Percentiles rank a stretch among this genome's conserved stretches.
These are phyloP conservation scores for Suhomyces atakaporum DNA, from an alignment of 1,139 yeast genomes.

Conservation along the genomic window DNA sequence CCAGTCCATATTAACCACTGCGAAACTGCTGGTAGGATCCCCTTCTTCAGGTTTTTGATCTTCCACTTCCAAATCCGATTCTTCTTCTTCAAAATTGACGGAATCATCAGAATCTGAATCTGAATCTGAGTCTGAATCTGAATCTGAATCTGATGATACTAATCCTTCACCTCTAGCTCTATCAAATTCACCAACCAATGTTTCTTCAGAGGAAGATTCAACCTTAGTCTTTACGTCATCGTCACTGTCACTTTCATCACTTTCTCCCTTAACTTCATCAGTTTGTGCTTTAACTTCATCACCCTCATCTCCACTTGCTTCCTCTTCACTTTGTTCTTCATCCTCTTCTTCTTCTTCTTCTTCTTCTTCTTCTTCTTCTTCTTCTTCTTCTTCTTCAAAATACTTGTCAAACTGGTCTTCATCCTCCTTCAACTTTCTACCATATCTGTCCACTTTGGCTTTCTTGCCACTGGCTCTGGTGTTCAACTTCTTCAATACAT, in stretches of 20 bases:
- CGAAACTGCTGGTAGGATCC: constrained; percentile 79
- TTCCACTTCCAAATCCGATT: constrained; percentile 58
- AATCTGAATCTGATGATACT: constrained; percentile 24
- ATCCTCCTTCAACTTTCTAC: constrained; percentile 61
- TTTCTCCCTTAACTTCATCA: constrained; percentile 23
- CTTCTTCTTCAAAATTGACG: constrained; percentile 35
- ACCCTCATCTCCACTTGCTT: too few species aligned
- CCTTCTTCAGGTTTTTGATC: constrained; percentile 73
- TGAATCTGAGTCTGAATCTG: constrained; percentile 33
- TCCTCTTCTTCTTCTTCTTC: constrained; percentile 23
- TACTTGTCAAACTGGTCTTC: constrained; percentile 60
- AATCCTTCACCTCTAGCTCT: constrained; percentile 72
- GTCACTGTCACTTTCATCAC: constrained; percentile 20
- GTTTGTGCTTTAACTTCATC: too few species aligned
- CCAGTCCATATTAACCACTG: constrained; percentile 97
- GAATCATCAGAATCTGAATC: constrained; percentile 29
- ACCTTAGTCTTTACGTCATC: constrained; percentile 17
- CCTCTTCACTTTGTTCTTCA: constrained; percentile 26
- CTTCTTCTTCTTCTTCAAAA: constrained; percentile 53
- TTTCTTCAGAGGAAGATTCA: too few species aligned
- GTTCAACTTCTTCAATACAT: constrained; percentile 64
- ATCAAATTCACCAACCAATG: constrained; percentile 48
- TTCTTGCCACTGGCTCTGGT: constrained; percentile 48
- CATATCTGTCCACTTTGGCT: constrained; percentile 81
- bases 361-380: constrained; percentile 19